Conservation (phyloP, 148 eudicot species). For the Pouteria glomerata region DNA sequence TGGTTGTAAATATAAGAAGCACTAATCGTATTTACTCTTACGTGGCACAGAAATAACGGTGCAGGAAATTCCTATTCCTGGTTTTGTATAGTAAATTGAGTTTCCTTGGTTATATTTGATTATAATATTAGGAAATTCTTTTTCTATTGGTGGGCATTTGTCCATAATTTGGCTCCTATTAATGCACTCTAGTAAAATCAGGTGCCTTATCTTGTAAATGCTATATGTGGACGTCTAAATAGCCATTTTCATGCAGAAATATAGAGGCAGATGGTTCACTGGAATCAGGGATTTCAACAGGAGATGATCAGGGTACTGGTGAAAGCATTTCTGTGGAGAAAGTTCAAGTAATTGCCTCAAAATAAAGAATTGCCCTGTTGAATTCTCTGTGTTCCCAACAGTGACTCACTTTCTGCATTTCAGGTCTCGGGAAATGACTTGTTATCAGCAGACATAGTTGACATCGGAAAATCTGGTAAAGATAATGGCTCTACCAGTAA, state of each 20-base stretch:
- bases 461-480: slow-evolving; percentile 29
- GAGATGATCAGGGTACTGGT: slow-evolving; percentile 35
- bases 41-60: no score
- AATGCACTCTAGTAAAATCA: neutral
- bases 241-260: slow-evolving; percentile 40
- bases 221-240: neutral
- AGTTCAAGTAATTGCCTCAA: slow-evolving; percentile 30
- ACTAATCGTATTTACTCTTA: no score
- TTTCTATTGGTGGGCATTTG: no score
- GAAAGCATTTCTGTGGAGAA: slow-evolving; percentile 46
- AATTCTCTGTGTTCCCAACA: neutral
- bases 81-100: neutral
- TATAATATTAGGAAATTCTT: no score
- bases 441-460: slow-evolving; percentile 29
- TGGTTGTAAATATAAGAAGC: no score
- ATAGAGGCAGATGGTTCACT: slow-evolving; percentile 50
- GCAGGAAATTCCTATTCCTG: no score
- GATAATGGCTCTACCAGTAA: slow-evolving; percentile 30
- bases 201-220: neutral
- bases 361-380: no score
- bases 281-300: slow-evolving; percentile 43
- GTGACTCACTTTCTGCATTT: slow-evolving; percentile 8
- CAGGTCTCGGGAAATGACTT: slow-evolving; percentile 53
- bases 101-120: no score
- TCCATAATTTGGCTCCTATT: no score